Evolutionary conservation across 2,329 filamentous ascomycete species (phyloP).

Genomic region (Diplodia mutila): DNA sequence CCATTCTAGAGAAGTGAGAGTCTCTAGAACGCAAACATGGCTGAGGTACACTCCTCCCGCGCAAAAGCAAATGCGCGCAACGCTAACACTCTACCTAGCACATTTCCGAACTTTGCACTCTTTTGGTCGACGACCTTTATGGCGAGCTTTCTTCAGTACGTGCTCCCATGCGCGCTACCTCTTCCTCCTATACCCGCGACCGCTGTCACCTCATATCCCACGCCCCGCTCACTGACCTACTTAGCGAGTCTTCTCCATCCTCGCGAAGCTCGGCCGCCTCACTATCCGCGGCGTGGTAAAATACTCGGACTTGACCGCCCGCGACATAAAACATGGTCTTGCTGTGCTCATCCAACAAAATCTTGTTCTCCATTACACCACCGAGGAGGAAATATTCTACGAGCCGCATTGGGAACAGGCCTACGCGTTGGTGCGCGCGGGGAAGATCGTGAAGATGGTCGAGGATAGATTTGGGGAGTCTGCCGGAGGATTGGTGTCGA

Average conservation of each 20-base stretch:
- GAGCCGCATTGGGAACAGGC: conserved; percentile 80
- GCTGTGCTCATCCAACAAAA: conserved; percentile 87
- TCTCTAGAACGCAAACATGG: conserved; percentile 26
- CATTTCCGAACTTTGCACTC: conserved; percentile 83
- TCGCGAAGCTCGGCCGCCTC: conserved; percentile 79
- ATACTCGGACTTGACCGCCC: conserved; percentile 72
- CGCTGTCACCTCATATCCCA: not conserved
- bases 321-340: conserved; percentile 79
- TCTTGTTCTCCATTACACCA: conserved; percentile 73
- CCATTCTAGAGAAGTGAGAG: conserved; percentile 27
- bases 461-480: conserved; percentile 74
- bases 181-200: not conserved
- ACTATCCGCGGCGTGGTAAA: conserved; percentile 70
- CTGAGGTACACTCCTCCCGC: conserved; percentile 14
- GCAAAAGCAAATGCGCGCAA: not conserved
- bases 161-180: too few species aligned
- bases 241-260: conserved; percentile 80
- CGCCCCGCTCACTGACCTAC: conserved; percentile 7
- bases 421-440: conserved; percentile 79
- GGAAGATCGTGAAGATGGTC: conserved; percentile 78
- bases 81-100: conserved; percentile 59
- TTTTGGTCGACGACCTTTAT: conserved; percentile 86
- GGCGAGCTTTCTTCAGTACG: conserved; percentile 90
- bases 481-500: conserved; percentile 74
- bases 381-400: conserved; percentile 72